Base-by-base conservation (phyloP, 176 grass and related monocot species). In the Oryza glumipatula region DNA sequence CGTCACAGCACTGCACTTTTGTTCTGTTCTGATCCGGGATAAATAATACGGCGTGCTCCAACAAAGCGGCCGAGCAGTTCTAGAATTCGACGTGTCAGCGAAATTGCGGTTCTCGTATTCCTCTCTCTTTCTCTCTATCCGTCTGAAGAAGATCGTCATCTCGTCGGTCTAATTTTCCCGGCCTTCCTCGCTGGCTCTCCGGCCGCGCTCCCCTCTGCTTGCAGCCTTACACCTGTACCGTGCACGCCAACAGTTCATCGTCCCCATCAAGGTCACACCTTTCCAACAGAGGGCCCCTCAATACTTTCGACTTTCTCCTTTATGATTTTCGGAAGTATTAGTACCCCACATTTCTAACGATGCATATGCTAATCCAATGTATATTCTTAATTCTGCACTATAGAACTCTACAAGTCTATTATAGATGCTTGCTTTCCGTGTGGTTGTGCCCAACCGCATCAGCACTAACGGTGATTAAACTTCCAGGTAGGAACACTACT, bases 211-310 rank as follows among this genome's bases (percentile, higher is more conserved):
- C 33, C 3, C 3, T 13, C 3, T 13, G 11, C 41, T 9, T 23
- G 6, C 3, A 16, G 13, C 47, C 64, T 45, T 68, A 65, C 77
- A 88, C 82, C 35, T 85, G 86, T 82, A 48, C 78, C 60, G 44
- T 82, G 67, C 82, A 16, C 28, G 1, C 16, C 47, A 17, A 60
- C 61, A 39, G 48, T 28, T 80, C 68, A 68, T 56, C 35, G 35
- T 36, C 35, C 35, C 35, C 0, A 30, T 77, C 74, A 71, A 77
- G 60, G 22, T 70, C 32, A 5, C 48, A 16, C n/a, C 79, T 58
- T 58, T 82, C 22, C 45, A 32, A 7, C 8, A 4, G 77, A 16
- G 32, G 36, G 73, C 28, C 41, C 73, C 86, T 26, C 52, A 0
- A n/a, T 41, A 41, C 21, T 52, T 52, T 11, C 51, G 22, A 5